Base-by-base conservation (phyloP, 116 monocot genomes). In the Phalaenopsis hybrid region DNA sequence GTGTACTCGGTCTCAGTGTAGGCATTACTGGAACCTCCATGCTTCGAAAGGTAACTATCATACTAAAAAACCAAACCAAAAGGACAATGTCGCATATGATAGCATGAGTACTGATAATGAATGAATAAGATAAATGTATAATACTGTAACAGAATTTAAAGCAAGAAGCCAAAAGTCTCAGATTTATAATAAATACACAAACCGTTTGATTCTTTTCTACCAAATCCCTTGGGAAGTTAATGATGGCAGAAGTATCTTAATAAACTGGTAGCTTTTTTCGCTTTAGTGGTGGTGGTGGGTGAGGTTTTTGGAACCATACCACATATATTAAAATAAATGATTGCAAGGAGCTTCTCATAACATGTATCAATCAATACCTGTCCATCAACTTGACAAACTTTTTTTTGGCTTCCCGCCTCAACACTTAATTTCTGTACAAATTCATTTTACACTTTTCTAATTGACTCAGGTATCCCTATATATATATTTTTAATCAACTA, bases 11-110 rank as follows among this genome's bases (percentile, higher is more conserved):
- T 83, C 83, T 98, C 98, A 49, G 98, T 98, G 82, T 86, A 95
- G 76, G 98, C 98, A 93, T 98, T 98, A 82, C 95, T 88, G 43
- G 92, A 92, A 83, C 98, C 98, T 31, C 98, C 95, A 85, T 98
- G 95, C 87, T 93, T 90, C 76, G 98, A 95, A 84, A 98, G 86
- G 82, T 89, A 98, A 86, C 95, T 90, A 85, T 95, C 98, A 90
- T 98, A 98, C 98, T 98, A 87, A 61, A 89, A 85, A 85, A 79
- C 3, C 45, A 67, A 72, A 72, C 33, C 37, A 72, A 4, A 41
- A 33, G 13, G 16, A 41, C 72, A 72, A 41, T 41, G 41, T 72
- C 41, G 72, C 72, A 72, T 72, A 41, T 2, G 11, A 72, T 37
- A 41, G 37, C 72, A 72, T 72, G 15, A 72, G 41, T 41, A 5